phyloP scores from a whole-genome alignment of 768 basidiomycete genomes.

The Russula foetens region DNA sequence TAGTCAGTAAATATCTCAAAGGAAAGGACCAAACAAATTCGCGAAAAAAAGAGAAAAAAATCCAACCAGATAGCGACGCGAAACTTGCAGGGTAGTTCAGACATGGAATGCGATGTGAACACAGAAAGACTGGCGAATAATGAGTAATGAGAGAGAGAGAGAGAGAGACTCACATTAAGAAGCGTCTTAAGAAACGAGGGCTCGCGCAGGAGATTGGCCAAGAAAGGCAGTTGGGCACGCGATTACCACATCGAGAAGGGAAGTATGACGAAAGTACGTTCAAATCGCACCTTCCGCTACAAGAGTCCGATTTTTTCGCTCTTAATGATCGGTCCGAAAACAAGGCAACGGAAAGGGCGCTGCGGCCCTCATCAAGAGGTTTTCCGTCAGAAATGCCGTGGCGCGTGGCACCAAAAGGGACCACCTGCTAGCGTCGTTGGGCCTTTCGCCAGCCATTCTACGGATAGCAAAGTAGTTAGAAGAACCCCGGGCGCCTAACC shows the following conservation, averaged over 20 bases:
- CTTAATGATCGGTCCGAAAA: background rate
- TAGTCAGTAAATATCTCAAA: background rate
- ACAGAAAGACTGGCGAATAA: background rate
- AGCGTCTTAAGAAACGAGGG: too few species aligned
- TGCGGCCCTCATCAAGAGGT: background rate
- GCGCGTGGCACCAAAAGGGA: too few species aligned
- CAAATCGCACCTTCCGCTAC: constrained; percentile 9
- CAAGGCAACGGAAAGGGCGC: background rate
- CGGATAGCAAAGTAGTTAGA: too few species aligned
- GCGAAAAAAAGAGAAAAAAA: background rate
- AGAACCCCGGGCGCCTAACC: too few species aligned
- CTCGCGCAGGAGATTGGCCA: background rate
- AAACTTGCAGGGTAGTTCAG: background rate
- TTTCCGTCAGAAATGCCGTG: too few species aligned
- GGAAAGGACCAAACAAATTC: constrained; percentile 11
- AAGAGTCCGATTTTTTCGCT: constrained; percentile 3
- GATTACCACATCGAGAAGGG: background rate
- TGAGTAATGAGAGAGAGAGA: too few species aligned
- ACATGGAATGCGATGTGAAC: background rate
- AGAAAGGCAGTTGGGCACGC: background rate
- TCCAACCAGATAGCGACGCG: constrained; percentile 39
- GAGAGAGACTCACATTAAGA: too few species aligned
- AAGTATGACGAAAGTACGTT: background rate
- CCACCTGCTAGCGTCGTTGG: too few species aligned
- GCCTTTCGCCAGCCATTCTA: too few species aligned